phyloP scores from a whole-genome alignment of 352 stramenopile species.

The Phytophthora hybrid region DNA sequence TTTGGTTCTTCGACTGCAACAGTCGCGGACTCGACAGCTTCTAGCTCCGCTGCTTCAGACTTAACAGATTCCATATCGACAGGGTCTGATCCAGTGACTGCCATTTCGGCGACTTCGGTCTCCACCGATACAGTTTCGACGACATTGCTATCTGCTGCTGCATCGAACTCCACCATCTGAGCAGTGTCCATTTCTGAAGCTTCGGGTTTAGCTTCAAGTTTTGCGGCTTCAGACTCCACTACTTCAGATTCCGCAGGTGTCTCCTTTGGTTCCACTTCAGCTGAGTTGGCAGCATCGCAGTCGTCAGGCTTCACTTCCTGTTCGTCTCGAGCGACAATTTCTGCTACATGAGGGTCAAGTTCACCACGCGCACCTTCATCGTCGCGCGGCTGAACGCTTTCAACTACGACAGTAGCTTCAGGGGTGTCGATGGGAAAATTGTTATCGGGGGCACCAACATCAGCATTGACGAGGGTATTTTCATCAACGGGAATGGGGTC shows the following conservation, averaged over 20 bases:
- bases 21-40: not conserved
- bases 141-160: not conserved
- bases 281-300: not conserved
- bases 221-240: not conserved
- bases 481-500: not conserved
- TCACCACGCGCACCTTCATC: conserved; percentile 1
- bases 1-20: not conserved
- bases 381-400: conserved; percentile 8
- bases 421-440: conserved; percentile 2
- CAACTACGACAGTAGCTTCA: not conserved
- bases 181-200: not conserved
- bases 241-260: not conserved
- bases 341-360: not conserved
- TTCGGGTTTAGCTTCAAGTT: not conserved
- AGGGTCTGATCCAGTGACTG: too few species aligned
- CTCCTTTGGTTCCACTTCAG: conserved; percentile 2
- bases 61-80: not conserved
- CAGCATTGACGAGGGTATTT: not conserved
- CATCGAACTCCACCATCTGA: not conserved
- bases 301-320: conserved; percentile 1
- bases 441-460: not conserved
- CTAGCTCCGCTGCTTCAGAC: not conserved
- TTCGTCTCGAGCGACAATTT: conserved; percentile 1
- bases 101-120: not conserved
- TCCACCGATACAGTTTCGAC: not conserved